Percentiles rank a stretch among this genome's conserved stretches.
phyloP scores from a whole-genome alignment of 352 stramenopile species.

The Blastocystis sp. region DNA sequence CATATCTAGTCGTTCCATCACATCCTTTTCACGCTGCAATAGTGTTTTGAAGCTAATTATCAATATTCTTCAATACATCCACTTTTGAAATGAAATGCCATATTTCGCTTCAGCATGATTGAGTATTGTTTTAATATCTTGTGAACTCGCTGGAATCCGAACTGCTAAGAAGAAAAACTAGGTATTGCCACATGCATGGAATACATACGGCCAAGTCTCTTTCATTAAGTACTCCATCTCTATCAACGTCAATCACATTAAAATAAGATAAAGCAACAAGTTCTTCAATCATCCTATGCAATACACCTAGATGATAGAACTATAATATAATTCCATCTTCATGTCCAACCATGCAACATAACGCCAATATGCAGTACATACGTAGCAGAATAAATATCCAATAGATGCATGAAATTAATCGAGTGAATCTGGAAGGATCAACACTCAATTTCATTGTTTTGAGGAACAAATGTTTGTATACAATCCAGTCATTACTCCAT shows the following conservation, averaged over 20 bases:
- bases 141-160: background rate
- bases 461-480: background rate
- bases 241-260: background rate
- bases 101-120: background rate
- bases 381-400: background rate
- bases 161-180: conserved; percentile 1
- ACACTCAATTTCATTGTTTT: background rate
- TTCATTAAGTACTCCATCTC: background rate
- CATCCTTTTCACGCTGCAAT: conserved; percentile 10
- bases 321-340: background rate
- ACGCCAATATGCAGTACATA: background rate
- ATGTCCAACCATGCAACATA: background rate
- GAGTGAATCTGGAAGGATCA: background rate
- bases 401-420: background rate
- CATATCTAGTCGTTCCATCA: background rate
- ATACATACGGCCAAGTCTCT: background rate
- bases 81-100: conserved; percentile 9
- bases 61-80: background rate
- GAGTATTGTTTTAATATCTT: conserved; percentile 3
- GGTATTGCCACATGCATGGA: background rate
- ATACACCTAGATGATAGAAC: background rate
- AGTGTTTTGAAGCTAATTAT: background rate
- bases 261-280: conserved; percentile 15
- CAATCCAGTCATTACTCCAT: background rate
- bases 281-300: background rate